Evolutionary conservation across 495 filamentous ascomycete species (phyloP), one percentile per base, ranked within the genome.

Genomic region (Trichoderma reesei): DNA sequence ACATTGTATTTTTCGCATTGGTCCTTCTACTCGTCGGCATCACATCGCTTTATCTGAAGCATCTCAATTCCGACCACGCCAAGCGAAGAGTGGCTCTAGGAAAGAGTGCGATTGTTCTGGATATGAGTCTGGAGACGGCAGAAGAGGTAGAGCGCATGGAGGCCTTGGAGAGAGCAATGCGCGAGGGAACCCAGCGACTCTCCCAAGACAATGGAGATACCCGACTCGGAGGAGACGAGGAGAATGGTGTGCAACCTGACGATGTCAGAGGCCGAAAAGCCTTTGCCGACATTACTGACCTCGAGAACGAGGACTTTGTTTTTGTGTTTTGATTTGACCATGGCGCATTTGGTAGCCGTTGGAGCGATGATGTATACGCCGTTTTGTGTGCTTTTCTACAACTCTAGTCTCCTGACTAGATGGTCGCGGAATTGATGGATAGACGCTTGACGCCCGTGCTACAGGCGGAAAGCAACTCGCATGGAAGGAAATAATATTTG

Each of bases 291-390:
- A 72, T 82, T 65, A 80, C 82, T 3, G 82, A 85, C 68, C 67
- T 76, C 68, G 71, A 74, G 66, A 85, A 86, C 41, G 83, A 85
- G 67, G 81, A 85, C 51, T 85, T 85, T 66, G 80, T 85, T 33
- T 84, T 82, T 68, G 82, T 86, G 20, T 84, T 83, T 61, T 84
- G 76, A 66, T 3, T 36, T 26, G 26, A 26, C 26, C 0, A 26
- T 26, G 26, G 26, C 26, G 26, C 26, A 0, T 26, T 26, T 36
- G 20, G 16, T 7, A 18, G 44, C 44, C 16, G 41, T 48, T 8
- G 18, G n/a, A 20, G 9, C n/a, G n/a, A 1, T 20, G 16, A n/a
- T 26, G 44, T 16, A 48, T 48, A 48, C 44, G n/a, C 38, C 44
- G 20, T 26, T 48, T 48, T 48, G 13, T 44, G 5, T 44, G 41